Conservation (phyloP, 768 basidiomycete species). For the Vararia minispora region DNA sequence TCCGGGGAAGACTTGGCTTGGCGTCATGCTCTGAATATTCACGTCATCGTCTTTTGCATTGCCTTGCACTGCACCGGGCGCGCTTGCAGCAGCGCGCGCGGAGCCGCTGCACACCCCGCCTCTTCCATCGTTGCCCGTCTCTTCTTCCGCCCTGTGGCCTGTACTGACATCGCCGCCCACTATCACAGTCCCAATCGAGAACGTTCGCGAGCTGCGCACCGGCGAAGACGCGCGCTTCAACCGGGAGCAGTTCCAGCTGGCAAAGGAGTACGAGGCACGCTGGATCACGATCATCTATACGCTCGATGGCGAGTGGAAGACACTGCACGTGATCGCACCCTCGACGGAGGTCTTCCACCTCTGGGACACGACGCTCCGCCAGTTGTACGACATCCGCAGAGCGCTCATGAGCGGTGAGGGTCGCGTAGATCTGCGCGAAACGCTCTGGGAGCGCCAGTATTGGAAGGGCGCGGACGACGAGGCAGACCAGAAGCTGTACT, state of each 20-base stretch:
- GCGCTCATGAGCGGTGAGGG: slow-evolving; percentile 62
- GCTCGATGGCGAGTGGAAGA: slow-evolving; percentile 69
- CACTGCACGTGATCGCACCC: slow-evolving; percentile 72
- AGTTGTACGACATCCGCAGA: slow-evolving; percentile 52
- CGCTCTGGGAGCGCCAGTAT: slow-evolving; percentile 71
- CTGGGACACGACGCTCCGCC: slow-evolving; percentile 54
- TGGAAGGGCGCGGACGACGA: slow-evolving; percentile 66
- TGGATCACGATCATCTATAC: slow-evolving; percentile 87
- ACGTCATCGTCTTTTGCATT: no score
- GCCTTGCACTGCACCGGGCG: no score
- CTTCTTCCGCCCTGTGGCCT: no score
- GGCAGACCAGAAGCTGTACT: slow-evolving; percentile 50
- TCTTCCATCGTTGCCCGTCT: no score
- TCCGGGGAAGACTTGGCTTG: no score
- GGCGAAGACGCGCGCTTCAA: slow-evolving; percentile 63
- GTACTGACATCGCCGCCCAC: no score
- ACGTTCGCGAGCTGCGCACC: slow-evolving; percentile 77
- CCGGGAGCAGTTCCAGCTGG: slow-evolving; percentile 55
- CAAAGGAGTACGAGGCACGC: slow-evolving; percentile 48
- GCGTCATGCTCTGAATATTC: no score
- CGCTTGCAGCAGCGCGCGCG: no score
- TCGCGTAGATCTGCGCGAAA: slow-evolving; percentile 49
- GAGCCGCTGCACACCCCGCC: no score
- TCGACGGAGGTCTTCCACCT: slow-evolving; percentile 48
- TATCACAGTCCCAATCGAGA: slow-evolving; percentile 71